These are phyloP conservation scores for Fusarium piperis DNA, from an alignment of 2,329 filamentous ascomycete genomes.

Conservation along the genomic window DNA sequence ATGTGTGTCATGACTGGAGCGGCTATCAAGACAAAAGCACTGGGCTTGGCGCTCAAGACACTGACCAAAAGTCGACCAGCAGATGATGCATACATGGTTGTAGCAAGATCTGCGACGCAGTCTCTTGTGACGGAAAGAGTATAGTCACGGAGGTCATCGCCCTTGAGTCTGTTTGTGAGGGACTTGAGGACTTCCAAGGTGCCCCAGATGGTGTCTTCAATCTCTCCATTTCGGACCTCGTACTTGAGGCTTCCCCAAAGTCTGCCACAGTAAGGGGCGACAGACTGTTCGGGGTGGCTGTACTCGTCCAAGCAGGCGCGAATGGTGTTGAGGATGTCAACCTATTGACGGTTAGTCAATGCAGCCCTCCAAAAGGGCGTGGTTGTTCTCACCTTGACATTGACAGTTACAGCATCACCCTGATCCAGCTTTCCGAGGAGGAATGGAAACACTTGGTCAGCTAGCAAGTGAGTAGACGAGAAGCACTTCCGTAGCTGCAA, in stretches of 20 bases:
- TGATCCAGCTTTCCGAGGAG: conserved; percentile 67
- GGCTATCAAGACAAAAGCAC: conserved; percentile 59
- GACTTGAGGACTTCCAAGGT: conserved; percentile 65
- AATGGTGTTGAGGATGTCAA: conserved; percentile 66
- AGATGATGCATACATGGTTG: conserved; percentile 61
- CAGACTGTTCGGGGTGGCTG: conserved; percentile 54
- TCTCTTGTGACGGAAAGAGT: conserved; percentile 61
- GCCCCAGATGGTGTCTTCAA: conserved; percentile 65
- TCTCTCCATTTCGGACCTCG: conserved; percentile 69
- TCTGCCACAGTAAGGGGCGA: conserved; percentile 60
- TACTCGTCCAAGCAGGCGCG: conserved; percentile 63
- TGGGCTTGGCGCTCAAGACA: conserved; percentile 58
- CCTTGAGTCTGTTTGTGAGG: conserved; percentile 57
- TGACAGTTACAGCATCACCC: conserved; percentile 65
- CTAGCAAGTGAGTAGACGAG: conserved; percentile 58
- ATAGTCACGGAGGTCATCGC: conserved; percentile 57
- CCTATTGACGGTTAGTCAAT: conserved; percentile 42
- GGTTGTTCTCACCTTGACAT: conserved; percentile 59
- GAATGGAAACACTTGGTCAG: conserved; percentile 61
- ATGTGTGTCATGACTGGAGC: conserved; percentile 59
- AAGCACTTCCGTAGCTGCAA: conserved; percentile 63
- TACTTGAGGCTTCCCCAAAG: conserved; percentile 71
- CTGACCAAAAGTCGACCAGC: conserved; percentile 64
- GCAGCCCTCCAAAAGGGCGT: background rate
- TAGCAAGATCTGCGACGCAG: conserved; percentile 63